Evolutionary conservation across 2,329 filamentous ascomycete genomes (phyloP).

Genomic region (Alternaria ventricosa): DNA sequence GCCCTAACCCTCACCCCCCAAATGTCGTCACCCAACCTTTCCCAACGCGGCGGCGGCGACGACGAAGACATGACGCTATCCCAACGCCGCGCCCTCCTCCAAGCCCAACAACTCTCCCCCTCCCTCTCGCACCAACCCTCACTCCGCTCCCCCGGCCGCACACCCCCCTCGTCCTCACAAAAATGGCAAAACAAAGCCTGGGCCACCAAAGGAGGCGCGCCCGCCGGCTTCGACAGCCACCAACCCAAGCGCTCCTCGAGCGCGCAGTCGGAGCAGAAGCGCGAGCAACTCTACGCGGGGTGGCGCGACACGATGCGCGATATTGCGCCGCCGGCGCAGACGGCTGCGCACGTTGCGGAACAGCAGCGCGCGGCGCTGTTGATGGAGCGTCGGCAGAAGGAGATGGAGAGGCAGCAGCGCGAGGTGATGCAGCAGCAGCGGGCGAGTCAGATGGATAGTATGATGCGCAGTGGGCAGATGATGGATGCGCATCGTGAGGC

Average conservation of each 20-base stretch:
- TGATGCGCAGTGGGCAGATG: slow-evolving; percentile 78
- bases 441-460: slow-evolving; percentile 71
- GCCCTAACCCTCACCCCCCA: slow-evolving; percentile 47
- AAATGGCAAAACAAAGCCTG: slow-evolving; percentile 40
- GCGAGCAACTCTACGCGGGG: slow-evolving; percentile 43
- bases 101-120: slow-evolving; percentile 36
- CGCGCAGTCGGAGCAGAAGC: slow-evolving; percentile 36
- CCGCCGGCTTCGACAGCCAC: slow-evolving; percentile 47
- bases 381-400: slow-evolving; percentile 68
- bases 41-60: slow-evolving; percentile 37
- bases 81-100: slow-evolving; percentile 59
- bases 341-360: slow-evolving; percentile 37
- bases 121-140: slow-evolving; percentile 18
- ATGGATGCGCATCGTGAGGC: slow-evolving; percentile 79
- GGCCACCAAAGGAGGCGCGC: slow-evolving; percentile 26
- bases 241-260: slow-evolving; percentile 41
- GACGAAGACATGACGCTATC: slow-evolving; percentile 75
- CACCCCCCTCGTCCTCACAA: slow-evolving; percentile 36
- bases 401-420: slow-evolving; percentile 65
- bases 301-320: slow-evolving; percentile 47
- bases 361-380: slow-evolving; percentile 57
- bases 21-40: slow-evolving; percentile 35
- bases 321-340: slow-evolving; percentile 22
- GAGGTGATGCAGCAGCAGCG: slow-evolving; percentile 63
- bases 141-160: slow-evolving; percentile 14